These are phyloP conservation scores for Megacollybia platyphylla DNA, from an alignment of 1,284 basidiomycete genomes.

Conservation along the genomic window DNA sequence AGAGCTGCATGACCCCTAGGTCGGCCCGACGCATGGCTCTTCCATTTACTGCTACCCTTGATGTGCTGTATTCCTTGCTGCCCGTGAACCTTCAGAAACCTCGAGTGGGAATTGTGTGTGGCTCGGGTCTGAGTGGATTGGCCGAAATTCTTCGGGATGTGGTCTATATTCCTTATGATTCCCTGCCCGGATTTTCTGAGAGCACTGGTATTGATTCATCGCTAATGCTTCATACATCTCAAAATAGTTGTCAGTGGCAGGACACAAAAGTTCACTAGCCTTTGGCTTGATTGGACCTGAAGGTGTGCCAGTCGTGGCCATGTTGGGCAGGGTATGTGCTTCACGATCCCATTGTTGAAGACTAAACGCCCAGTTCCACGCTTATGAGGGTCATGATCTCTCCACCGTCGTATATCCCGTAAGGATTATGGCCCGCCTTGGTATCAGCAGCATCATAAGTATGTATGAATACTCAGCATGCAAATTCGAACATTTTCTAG, in stretches of 20 bases:
- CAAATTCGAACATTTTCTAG: slow-evolving; percentile 21
- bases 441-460: slow-evolving; percentile 68
- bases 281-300: slow-evolving; percentile 59
- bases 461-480: slow-evolving; percentile 13
- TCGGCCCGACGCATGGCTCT: no score
- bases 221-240: background rate
- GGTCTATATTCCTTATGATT: slow-evolving; percentile 44
- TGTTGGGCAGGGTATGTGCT: slow-evolving; percentile 60
- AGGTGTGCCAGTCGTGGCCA: slow-evolving; percentile 65
- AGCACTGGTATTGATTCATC: slow-evolving; percentile 49
- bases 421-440: slow-evolving; percentile 61
- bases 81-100: slow-evolving; percentile 36
- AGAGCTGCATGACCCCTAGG: no score
- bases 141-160: slow-evolving; percentile 40
- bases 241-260: slow-evolving; percentile 33
- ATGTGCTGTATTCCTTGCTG: slow-evolving; percentile 21
- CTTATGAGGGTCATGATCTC: slow-evolving; percentile 69
- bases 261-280: slow-evolving; percentile 66
- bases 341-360: slow-evolving; percentile 11
- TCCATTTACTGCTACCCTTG: slow-evolving; percentile 22
- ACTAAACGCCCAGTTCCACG: slow-evolving; percentile 47
- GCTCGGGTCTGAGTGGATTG: slow-evolving; percentile 62
- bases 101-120: slow-evolving; percentile 66
- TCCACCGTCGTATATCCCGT: slow-evolving; percentile 65
- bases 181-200: slow-evolving; percentile 54